Conservation (phyloP, 2,329 filamentous ascomycete genomes). For the Fusarium succisae region DNA sequence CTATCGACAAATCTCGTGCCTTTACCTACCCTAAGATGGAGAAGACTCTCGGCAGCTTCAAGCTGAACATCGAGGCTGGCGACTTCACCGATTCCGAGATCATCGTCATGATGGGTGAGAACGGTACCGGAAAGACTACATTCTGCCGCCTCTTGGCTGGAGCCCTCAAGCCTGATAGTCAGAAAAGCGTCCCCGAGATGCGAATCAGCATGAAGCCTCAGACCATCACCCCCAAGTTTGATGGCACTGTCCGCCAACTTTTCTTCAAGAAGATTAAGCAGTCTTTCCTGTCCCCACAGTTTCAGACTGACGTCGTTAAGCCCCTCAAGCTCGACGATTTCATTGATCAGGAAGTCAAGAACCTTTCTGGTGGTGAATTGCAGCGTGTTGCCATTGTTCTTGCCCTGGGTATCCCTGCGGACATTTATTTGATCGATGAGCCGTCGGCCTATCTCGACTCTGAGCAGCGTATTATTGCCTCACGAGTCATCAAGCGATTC, state of each 20-base stretch:
- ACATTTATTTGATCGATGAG: constrained; percentile 99
- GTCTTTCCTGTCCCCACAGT: constrained; percentile 94
- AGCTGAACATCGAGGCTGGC: constrained; percentile 81
- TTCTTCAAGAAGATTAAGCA: constrained; percentile 99
- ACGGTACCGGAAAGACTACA: constrained; percentile 98
- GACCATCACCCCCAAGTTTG: constrained; percentile 98
- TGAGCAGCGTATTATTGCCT: constrained; percentile 97
- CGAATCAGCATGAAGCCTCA: constrained; percentile 99
- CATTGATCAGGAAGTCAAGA: constrained; percentile 99
- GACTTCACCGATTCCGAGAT: constrained; percentile 98
- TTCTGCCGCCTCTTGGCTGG: constrained; percentile 98
- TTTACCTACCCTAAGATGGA: constrained; percentile 91
- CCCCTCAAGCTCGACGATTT: constrained; percentile 99
- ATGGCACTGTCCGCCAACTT: constrained; percentile 93
- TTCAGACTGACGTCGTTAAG: constrained; percentile 99
- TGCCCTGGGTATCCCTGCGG: constrained; percentile 92
- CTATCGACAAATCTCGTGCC: constrained; percentile 82
- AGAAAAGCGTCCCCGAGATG: constrained; percentile 85
- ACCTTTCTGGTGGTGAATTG: constrained; percentile 98
- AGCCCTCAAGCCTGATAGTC: constrained; percentile 88
- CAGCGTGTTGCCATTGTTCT: constrained; percentile 98
- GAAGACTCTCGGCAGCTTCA: constrained; percentile 91
- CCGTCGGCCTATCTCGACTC: constrained; percentile 97
- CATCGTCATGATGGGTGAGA: constrained; percentile 99
- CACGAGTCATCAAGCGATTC: constrained; percentile 98